These are phyloP conservation scores for Acer negundo DNA, from an alignment of 345 rosid genomes.

Conservation along the genomic window DNA sequence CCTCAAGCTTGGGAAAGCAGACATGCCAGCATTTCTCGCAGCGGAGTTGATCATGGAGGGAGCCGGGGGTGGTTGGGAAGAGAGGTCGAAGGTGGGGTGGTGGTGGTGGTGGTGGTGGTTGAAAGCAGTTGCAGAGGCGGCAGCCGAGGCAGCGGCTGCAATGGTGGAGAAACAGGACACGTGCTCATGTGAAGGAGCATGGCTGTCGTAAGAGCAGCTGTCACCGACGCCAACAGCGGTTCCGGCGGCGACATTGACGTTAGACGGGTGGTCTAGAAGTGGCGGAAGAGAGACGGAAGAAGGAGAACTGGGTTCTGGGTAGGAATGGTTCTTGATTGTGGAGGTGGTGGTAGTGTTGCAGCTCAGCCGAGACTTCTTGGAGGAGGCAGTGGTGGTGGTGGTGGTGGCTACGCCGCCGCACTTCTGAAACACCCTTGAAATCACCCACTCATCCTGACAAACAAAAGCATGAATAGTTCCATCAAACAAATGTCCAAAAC, in stretches of 20 bases:
- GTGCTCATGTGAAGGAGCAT: conserved; percentile 61
- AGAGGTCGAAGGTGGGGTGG: conserved; percentile 31
- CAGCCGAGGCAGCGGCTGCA: conserved; percentile 51
- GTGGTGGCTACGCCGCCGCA: conserved; percentile 39
- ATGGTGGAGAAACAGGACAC: conserved; percentile 99
- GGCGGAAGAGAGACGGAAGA: conserved; percentile 82
- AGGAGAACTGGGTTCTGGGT: conserved; percentile 64
- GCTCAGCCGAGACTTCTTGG: conserved; percentile 47
- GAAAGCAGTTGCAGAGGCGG: conserved; percentile 28
- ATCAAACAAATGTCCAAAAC: neutral
- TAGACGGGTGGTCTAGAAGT: conserved; percentile 44
- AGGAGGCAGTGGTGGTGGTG: neutral
- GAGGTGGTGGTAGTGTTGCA: conserved; percentile 20
- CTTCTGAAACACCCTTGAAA: conserved; percentile 84
- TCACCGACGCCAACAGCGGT: conserved; percentile 34
- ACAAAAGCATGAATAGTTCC: neutral
- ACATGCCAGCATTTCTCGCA: conserved; percentile 34
- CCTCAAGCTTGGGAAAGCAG: conserved; percentile 63
- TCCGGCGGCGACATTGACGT: neutral
- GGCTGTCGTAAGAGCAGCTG: conserved; percentile 60
- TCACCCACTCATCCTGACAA: conserved; percentile 92
- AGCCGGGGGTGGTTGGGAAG: conserved; percentile 25
- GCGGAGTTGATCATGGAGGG: conserved; percentile 7
- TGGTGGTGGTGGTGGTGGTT: conserved; percentile 5
- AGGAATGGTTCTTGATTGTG: conserved; percentile 21